Base-by-base conservation (phyloP, 139 green algal genomes). In the Chlamydomonas sp. region DNA sequence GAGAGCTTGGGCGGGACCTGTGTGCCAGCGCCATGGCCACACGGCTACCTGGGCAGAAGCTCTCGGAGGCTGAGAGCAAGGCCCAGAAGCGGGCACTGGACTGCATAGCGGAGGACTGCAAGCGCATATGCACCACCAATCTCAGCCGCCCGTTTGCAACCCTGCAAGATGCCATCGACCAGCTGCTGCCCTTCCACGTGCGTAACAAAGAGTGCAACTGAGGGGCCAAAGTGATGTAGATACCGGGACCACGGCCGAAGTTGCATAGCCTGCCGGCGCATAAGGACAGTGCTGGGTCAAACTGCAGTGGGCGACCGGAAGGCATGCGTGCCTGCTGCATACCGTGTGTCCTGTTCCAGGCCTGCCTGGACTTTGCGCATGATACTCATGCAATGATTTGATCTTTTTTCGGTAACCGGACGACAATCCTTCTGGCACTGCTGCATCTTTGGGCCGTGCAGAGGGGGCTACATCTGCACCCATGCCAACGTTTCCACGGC, bases 121-220 rank as follows among this genome's bases (percentile, higher is more conserved):
- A 88, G 63, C 73, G 83, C 0, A 81, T 88, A 17, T 88, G 83
- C 74, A 88, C 73, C 5, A 76, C 83, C 3, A 62, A 78, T 31
- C 5, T 88, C 0, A 77, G 60, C 63, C 81, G 75, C 18, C 83
- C 83, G 0, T 88, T 88, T 6, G 20, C 15, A 8, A 88, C 62
- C 4, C 49, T 88, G 0, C 83, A 88, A 57, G 83, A 88, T 58
- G 83, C 83, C 3, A 10, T 88, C 1, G 83, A 88, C 49, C 83
- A 81, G 63, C 75, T 88, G 2, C 58, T 88, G 31, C 83, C 83
- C 2, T 88, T 88, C 63, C 83, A 88, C 15, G 83, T 88, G 67
- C 76, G 83, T 17, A 18, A 7, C 49, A 10, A 6, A 3, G 57
- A 67, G 9, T 7, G 31, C 4, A 6, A 9, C 8, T 8, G 31